These are phyloP conservation scores for Hypoxylon rickii DNA, from an alignment of 495 filamentous ascomycete species.

Conservation along the genomic window DNA sequence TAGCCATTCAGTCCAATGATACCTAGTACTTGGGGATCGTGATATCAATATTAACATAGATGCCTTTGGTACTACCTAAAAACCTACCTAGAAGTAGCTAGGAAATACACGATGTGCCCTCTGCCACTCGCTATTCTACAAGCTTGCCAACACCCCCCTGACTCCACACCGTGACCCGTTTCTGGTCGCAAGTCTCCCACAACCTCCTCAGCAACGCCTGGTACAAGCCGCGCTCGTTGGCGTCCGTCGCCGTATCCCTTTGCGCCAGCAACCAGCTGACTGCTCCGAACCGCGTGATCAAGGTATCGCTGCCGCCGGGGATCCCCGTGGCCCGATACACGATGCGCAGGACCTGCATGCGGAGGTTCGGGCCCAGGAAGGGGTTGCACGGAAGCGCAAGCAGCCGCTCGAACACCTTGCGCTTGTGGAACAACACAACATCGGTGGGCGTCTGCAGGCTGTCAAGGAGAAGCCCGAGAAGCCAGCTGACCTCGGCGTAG, in stretches of 20 bases:
- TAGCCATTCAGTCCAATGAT: too few species aligned
- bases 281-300: conserved; percentile 83
- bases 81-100: too few species aligned
- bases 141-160: conserved; percentile 48
- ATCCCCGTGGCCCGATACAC: conserved; percentile 74
- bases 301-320: conserved; percentile 78
- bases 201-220: conserved; percentile 63
- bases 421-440: conserved; percentile 79
- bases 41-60: too few species aligned
- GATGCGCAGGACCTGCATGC: conserved; percentile 71
- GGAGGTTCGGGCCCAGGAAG: conserved; percentile 60
- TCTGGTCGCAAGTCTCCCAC: conserved; percentile 71
- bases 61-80: too few species aligned
- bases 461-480: conserved; percentile 74
- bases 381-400: conserved; percentile 72
- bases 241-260: conserved; percentile 39
- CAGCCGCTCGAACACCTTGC: conserved; percentile 78
- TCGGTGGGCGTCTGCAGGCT: conserved; percentile 63
- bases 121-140: neutral
- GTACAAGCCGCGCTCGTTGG: conserved; percentile 56
- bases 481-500: conserved; percentile 78
- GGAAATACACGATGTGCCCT: neutral
- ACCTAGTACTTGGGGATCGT: too few species aligned
- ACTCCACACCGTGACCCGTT: conserved; percentile 71
- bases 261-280: conserved; percentile 77